A percentile compares a stretch with the other conserved stretches of the same genome.
Evolutionary conservation across 2,329 filamentous ascomycete species (phyloP).

Genomic region (Chrysoporthe cubensis): DNA sequence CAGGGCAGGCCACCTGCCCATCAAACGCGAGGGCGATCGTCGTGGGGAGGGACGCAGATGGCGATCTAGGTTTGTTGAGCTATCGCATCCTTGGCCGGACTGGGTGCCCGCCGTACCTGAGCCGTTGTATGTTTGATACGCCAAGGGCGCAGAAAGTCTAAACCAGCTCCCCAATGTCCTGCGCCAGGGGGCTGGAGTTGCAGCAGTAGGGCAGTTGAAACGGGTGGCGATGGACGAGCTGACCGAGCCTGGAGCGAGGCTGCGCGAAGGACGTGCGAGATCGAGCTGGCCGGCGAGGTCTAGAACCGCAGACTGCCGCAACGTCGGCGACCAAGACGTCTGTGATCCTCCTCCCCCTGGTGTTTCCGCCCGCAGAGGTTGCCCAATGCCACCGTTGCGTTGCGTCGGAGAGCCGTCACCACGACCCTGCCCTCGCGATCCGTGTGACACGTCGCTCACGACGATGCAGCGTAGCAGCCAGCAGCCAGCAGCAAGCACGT

Average conservation of each 20-base stretch:
- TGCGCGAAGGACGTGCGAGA: not conserved
- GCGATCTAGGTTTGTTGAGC: conserved; percentile 9
- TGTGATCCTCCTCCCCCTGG: not conserved
- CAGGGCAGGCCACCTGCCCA: not conserved
- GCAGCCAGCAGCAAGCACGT: not conserved
- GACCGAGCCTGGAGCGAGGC: not conserved
- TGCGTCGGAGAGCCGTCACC: not conserved
- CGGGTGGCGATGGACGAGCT: not conserved
- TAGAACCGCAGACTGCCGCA: not conserved
- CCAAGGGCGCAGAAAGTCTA: conserved; percentile 5
- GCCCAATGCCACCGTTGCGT: conserved; percentile 1
- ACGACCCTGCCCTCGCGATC: not conserved
- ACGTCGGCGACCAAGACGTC: not conserved
- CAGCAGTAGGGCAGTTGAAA: conserved; percentile 1
- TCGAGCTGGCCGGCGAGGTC: not conserved
- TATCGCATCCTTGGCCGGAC: conserved; percentile 23
- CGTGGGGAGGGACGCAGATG: not conserved
- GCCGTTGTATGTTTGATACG: conserved; percentile 23
- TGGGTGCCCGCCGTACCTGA: conserved; percentile 1
- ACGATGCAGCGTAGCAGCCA: not conserved
- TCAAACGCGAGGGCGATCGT: not conserved
- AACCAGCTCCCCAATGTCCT: not conserved
- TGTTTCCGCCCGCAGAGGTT: conserved; percentile 1
- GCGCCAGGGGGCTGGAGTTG: not conserved
- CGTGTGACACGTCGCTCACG: not conserved